Evolutionary conservation across 805 yeast species (phyloP).

Genomic region (Pichia nakasei): DNA sequence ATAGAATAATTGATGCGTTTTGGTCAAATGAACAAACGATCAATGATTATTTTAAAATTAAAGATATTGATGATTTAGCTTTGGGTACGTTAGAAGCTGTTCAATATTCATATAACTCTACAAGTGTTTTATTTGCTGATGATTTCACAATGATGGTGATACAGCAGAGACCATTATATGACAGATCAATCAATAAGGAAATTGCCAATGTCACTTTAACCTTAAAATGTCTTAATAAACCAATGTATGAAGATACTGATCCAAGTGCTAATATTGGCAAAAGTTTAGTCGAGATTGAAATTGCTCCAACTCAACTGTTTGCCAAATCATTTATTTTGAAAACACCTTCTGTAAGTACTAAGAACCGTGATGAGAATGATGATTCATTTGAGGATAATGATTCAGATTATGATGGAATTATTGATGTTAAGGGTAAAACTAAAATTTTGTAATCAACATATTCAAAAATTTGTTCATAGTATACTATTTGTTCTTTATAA

Average conservation of each 20-base stretch:
- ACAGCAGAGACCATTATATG: conserved; percentile 22
- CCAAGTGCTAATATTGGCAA: conserved; percentile 20
- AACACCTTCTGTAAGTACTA: conserved; percentile 14
- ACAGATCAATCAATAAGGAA: conserved; percentile 17
- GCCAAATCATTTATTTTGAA: conserved; percentile 18
- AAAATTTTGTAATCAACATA: conserved; percentile 9
- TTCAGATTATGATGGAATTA: conserved; percentile 14
- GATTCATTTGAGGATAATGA: conserved; percentile 7
- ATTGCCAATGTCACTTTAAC: conserved; percentile 20
- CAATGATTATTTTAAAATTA: conserved; percentile 17
- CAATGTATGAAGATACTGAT: conserved; percentile 17
- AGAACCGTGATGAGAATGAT: conserved; percentile 2
- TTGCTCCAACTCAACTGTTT: conserved; percentile 16
- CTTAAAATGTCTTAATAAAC: conserved; percentile 14
- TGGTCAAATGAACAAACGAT: conserved; percentile 24
- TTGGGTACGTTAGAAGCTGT: conserved; percentile 24
- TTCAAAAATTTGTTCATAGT: not conserved
- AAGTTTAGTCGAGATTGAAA: conserved; percentile 21
- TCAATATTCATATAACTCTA: conserved; percentile 17
- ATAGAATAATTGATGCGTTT: conserved; percentile 25
- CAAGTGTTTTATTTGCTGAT: conserved; percentile 16
- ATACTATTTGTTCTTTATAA: not conserved
- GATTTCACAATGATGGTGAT: conserved; percentile 20
- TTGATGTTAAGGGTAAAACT: conserved; percentile 25
- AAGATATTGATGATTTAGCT: conserved; percentile 19